A percentile compares a stretch with the other conserved stretches of the same genome.
Evolutionary conservation across 768 basidiomycete species (phyloP).

Genomic region (Mycena metata): DNA sequence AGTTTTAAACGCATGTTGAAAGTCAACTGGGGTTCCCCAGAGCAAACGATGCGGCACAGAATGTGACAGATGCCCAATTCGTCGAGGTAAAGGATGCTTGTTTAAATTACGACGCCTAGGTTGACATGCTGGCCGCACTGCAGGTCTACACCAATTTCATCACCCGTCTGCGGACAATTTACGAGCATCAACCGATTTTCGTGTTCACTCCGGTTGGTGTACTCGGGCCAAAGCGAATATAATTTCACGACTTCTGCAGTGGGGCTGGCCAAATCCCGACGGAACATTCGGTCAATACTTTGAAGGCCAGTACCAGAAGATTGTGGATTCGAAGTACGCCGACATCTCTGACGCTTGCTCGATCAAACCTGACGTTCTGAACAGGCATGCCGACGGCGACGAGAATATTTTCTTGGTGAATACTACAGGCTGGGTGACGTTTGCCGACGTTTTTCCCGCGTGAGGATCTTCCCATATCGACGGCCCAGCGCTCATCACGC

Average conservation of each 20-base stretch:
- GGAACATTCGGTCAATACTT: conserved; percentile 62
- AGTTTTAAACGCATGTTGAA: background rate
- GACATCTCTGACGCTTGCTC: background rate
- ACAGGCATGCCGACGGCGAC: conserved; percentile 59
- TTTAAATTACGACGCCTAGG: background rate
- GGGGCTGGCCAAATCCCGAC: conserved; percentile 70
- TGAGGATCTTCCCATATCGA: conserved; percentile 37
- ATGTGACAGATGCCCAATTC: conserved; percentile 59
- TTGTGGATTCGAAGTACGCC: conserved; percentile 57
- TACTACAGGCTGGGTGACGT: conserved; percentile 69
- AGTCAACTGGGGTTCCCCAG: conserved; percentile 41
- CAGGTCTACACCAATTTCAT: conserved; percentile 66
- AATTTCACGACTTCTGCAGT: conserved; percentile 48
- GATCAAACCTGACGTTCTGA: background rate
- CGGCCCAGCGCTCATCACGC: background rate
- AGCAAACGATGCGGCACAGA: conserved; percentile 70
- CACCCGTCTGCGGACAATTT: conserved; percentile 57
- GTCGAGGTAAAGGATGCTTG: conserved; percentile 49
- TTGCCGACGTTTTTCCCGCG: conserved; percentile 63
- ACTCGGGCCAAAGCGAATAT: background rate
- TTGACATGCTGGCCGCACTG: background rate
- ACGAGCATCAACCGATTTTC: conserved; percentile 62
- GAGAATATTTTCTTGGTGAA: conserved; percentile 65
- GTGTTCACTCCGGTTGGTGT: conserved; percentile 64
- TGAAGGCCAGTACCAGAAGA: conserved; percentile 59